phyloP scores from a whole-genome alignment of 352 stramenopile species.

The Phytopythium cucurbitacearum region DNA sequence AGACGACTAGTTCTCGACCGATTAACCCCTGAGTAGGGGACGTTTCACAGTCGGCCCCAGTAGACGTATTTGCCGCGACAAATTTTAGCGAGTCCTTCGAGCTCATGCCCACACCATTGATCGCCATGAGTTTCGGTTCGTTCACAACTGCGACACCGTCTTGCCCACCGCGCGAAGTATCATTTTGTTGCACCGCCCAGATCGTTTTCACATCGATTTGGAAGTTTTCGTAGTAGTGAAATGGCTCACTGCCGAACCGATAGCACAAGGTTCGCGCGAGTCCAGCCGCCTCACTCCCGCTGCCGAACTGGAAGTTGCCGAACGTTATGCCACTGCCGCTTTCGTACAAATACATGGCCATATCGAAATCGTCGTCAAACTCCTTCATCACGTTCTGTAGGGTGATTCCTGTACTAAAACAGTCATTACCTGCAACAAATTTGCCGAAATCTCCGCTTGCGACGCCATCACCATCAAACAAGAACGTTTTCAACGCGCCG shows the following conservation, averaged over 20 bases:
- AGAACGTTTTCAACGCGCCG: conserved; percentile 47
- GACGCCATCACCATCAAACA: conserved; percentile 63
- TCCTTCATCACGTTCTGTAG: conserved; percentile 58
- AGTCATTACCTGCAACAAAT: conserved; percentile 43
- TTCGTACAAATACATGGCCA: conserved; percentile 72
- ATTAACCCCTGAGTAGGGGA: conserved; percentile 33
- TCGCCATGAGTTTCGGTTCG: conserved; percentile 49
- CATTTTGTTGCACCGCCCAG: conserved; percentile 27
- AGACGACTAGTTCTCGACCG: conserved; percentile 26
- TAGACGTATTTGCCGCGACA: conserved; percentile 15
- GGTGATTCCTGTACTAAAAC: conserved; percentile 28
- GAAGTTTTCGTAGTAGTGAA: conserved; percentile 43
- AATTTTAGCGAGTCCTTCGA: conserved; percentile 53
- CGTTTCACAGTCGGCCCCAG: conserved; percentile 29
- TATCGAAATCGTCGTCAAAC: conserved; percentile 55
- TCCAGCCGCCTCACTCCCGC: conserved; percentile 24
- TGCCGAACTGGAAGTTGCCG: conserved; percentile 41
- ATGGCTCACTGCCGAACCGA: conserved; percentile 56
- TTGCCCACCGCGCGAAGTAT: conserved; percentile 15
- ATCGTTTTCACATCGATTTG: conserved; percentile 55
- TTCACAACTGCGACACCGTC: conserved; percentile 46
- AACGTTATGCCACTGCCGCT: conserved; percentile 32
- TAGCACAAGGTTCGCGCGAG: conserved; percentile 41
- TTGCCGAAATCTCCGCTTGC: conserved; percentile 54
- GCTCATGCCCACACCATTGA: conserved; percentile 51